Base-by-base conservation (phyloP, 208 protist genomes). In the Leishmania guyanensis region DNA sequence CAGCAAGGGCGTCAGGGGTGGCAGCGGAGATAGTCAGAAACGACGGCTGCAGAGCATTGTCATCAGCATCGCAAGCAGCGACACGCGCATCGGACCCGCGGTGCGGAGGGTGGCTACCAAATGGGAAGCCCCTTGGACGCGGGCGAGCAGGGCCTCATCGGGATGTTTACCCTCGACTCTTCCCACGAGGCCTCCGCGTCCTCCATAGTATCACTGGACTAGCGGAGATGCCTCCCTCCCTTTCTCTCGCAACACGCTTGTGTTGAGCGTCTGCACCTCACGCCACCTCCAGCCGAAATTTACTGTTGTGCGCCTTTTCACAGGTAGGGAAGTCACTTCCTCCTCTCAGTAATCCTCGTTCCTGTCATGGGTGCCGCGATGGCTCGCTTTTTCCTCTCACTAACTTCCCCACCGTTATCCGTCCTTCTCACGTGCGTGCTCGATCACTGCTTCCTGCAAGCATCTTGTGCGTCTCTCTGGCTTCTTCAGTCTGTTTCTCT, bases 171-270 rank as follows among this genome's bases (percentile, higher is more conserved):
- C 14, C 53, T 12, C 8, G 72, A 54, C 29, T 81, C 77, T 12
- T 78, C 81, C 9, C 75, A 81, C 53, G 77, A 85, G 1, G 81
- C 54, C 3, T 84, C 70, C 2, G 68, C 76, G 0, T 60, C 76
- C 16, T 73, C 81, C 0, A 80, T 76, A 0, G 77, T 72, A 50
- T 62, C 77, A 43, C 77, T 53, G 43, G 71, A 85, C 33, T 80
- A 56, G 39, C 5, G 39, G 68, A 20, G 29, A 68, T 14, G 62
- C 62, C 12, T 29, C 29, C 12, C 62, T 36, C 12, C 17, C 58
- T 10, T 9, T 64, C 58, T n/a, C 20, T 26, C 22, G 8, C 16
- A 8, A 29, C 0, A 20, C 58, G 22, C 58, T n/a, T 20, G 22
- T 64, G 58, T 9, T 0, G 58, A n/a, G 58, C 33, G 58, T n/a